A percentile compares a stretch with the other conserved stretches of the same genome.
phyloP scores from a whole-genome alignment of 352 stramenopile species.

The Halophytophthora polymorphica region DNA sequence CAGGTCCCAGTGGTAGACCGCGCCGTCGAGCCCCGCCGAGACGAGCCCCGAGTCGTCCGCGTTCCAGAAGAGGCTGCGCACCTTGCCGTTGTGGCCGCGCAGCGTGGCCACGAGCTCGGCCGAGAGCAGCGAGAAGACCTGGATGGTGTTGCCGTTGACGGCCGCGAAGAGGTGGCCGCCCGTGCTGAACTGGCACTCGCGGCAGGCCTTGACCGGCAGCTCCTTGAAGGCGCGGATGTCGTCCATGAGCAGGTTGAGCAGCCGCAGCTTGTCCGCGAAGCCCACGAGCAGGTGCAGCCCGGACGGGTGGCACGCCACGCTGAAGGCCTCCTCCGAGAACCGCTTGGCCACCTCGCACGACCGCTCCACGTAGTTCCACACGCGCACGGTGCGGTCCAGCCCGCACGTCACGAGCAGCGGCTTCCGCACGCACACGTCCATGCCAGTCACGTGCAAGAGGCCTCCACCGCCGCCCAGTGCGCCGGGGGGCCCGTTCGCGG shows the following conservation, averaged over 20 bases:
- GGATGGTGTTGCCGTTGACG: conserved; percentile 92
- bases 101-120: conserved; percentile 89
- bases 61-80: conserved; percentile 87
- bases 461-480: conserved; percentile 17
- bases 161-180: conserved; percentile 92
- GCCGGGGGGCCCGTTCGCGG: conserved; percentile 14
- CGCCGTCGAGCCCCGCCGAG: conserved; percentile 89
- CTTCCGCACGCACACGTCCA: conserved; percentile 93
- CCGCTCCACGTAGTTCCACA: conserved; percentile 94
- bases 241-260: conserved; percentile 92
- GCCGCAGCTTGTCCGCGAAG: conserved; percentile 88
- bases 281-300: conserved; percentile 88
- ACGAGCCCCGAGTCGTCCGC: conserved; percentile 85
- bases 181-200: conserved; percentile 80
- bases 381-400: conserved; percentile 83
- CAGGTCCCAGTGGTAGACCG: conserved; percentile 93
- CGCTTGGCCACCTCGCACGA: conserved; percentile 82
- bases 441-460: conserved; percentile 67
- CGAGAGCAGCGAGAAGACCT: conserved; percentile 92
- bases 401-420: conserved; percentile 89
- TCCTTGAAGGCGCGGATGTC: conserved; percentile 86
- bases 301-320: conserved; percentile 88
- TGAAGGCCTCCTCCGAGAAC: conserved; percentile 89
- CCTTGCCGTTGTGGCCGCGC: conserved; percentile 92
- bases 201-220: conserved; percentile 78